These are phyloP conservation scores for Pseudocercospora pini-densiflorae DNA, from an alignment of 2,329 filamentous ascomycete genomes.

Conservation along the genomic window DNA sequence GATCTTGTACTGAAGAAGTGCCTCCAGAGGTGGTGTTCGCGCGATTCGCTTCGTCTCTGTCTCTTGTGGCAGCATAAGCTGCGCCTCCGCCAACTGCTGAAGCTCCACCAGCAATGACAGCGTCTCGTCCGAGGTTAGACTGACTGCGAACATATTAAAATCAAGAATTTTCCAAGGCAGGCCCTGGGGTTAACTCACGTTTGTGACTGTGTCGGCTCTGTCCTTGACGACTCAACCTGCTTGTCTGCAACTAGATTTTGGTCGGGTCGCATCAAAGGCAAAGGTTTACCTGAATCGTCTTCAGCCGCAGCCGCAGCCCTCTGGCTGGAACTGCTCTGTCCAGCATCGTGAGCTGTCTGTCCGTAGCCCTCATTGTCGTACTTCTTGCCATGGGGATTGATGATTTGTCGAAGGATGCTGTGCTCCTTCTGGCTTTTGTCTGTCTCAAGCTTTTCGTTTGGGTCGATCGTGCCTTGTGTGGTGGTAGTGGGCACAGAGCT, in stretches of 20 bases:
- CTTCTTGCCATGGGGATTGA: conserved; percentile 34
- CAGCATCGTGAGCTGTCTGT: conserved; percentile 23
- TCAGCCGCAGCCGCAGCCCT: background rate
- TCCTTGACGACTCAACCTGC: background rate
- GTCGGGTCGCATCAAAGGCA: background rate
- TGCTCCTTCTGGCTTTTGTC: conserved; percentile 23
- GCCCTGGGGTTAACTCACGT: background rate
- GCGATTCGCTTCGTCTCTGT: background rate
- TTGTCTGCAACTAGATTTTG: background rate
- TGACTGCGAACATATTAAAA: background rate
- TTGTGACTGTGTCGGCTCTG: background rate
- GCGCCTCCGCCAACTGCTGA: conserved; percentile 26
- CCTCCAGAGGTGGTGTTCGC: conserved; percentile 8
- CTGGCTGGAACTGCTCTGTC: background rate
- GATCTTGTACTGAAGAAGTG: background rate
- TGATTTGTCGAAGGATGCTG: conserved; percentile 26
- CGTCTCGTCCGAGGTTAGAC: conserved; percentile 19
- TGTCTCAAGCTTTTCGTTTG: conserved; percentile 20
- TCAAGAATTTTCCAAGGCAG: background rate
- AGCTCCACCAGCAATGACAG: conserved; percentile 36
- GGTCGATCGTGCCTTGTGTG: conserved; percentile 4
- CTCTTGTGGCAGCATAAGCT: conserved; percentile 18
- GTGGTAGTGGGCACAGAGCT: background rate
- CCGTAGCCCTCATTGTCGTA: conserved; percentile 31
- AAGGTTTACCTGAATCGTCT: conserved; percentile 7